Evolutionary conservation across 306 rosid genomes (phyloP).

Genomic region (Medicago lupulina): DNA sequence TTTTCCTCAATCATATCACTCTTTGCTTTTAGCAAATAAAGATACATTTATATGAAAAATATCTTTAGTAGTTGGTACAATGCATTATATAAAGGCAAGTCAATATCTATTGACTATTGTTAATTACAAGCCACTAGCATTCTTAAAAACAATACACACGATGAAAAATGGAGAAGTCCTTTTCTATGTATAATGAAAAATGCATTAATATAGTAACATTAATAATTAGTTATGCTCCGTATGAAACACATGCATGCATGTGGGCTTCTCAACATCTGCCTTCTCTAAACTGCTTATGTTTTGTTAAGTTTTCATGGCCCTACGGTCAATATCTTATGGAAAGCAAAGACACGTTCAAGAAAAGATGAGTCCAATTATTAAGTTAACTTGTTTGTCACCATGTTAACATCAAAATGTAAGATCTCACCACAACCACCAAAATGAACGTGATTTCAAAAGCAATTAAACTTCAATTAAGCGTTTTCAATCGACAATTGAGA

Average conservation of each 20-base stretch:
- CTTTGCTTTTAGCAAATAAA: conserved; percentile 23
- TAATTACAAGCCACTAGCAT: neutral
- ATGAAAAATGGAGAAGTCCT: neutral
- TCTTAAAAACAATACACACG: neutral
- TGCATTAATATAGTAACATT: no score
- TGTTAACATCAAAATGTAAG: conserved; percentile 39
- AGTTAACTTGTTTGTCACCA: conserved; percentile 4
- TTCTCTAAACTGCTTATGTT: conserved; percentile 13
- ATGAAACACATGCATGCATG: neutral
- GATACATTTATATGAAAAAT: neutral
- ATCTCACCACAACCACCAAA: conserved; percentile 8
- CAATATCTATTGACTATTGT: neutral
- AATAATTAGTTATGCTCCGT: neutral
- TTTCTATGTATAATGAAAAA: neutral
- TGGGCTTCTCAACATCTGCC: neutral
- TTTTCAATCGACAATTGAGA: no score
- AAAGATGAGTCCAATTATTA: conserved; percentile 44
- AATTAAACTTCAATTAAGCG: no score
- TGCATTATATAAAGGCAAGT: neutral
- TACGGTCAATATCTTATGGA: conserved; percentile 6
- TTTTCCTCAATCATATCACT: neutral
- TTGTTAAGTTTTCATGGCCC: neutral
- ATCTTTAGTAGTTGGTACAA: conserved; percentile 9
- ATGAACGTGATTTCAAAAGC: neutral
- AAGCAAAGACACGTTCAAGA: conserved; percentile 35